Base-by-base conservation (phyloP, 257 asterid species). In the Mentha longifolia region DNA sequence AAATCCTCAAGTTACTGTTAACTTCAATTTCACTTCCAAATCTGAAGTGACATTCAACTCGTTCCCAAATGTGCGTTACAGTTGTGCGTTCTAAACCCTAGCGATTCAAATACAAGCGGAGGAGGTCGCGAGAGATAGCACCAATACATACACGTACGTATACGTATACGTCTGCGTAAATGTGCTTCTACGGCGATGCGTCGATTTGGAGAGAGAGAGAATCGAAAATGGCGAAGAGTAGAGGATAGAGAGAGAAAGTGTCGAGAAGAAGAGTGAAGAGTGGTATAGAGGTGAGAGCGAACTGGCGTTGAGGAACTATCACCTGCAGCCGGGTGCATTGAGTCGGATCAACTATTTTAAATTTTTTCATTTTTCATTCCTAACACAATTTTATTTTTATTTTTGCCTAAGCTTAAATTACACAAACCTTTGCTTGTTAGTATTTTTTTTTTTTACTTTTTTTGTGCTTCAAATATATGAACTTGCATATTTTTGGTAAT, bases 1-100 rank as follows among this genome's bases (percentile, higher is more conserved):
- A 75, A 76, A 70, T 81, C 80, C 85, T 81, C 80, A 11, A 72
- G 76, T 60, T 62, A 35, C 77, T 35, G 79, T 62, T 50, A 54
- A 65, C 64, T 52, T 74, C 68, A 77, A 79, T 77, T 67, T 81
- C 85, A 65, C 77, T 78, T 78, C 76, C 81, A 71, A 86, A 83
- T 86, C 89, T 76, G 77, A 83, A 58, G 74, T 65, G 43, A 10
- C 70, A 78, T 81, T 65, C 57, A 78, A 69, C 67, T 72, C 71
- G 41, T 58, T 61, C 45, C 70, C 61, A 55, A 72, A 68, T 49
- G 73, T 9, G 75, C 65, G 41, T 54, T 42, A 8, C 74, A 66
- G 70, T 33, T 43, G 52, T 59, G 63, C 9, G 42, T 67, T 79
- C 78, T 77, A 84, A 86, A 88, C 93, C 97, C 97, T 88, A 88